phyloP scores from a whole-genome alignment of 257 asterid species.

The Buddleja alternifolia region DNA sequence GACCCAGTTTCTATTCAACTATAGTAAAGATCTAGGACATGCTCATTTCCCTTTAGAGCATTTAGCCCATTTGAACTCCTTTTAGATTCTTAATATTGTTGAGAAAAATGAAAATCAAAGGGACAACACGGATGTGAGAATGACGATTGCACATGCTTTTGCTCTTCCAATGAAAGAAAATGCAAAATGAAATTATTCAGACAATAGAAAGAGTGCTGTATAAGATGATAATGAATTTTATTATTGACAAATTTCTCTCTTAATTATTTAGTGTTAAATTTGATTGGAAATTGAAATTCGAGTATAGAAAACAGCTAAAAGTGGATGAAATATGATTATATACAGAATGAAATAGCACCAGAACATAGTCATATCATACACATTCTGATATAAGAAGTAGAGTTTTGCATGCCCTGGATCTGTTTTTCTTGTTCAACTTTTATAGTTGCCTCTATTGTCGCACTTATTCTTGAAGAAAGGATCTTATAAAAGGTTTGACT shows the following conservation, averaged over 20 bases:
- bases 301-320: background rate
- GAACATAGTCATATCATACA: too few species aligned
- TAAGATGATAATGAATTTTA: too few species aligned
- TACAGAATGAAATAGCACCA: background rate
- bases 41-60: background rate
- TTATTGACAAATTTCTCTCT: too few species aligned
- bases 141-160: background rate
- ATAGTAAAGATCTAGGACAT: background rate
- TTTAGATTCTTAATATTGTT: background rate
- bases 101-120: conserved; percentile 8
- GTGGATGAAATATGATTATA: background rate
- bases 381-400: too few species aligned
- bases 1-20: background rate
- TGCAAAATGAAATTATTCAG: background rate
- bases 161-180: background rate
- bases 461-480: too few species aligned
- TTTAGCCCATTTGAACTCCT: background rate
- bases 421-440: too few species aligned
- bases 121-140: background rate
- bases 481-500: too few species aligned
- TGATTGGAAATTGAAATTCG: too few species aligned
- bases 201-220: background rate
- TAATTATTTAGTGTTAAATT: too few species aligned
- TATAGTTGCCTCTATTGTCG: too few species aligned
- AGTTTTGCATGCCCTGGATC: too few species aligned